phyloP scores from a whole-genome alignment of 78 protist species.

The Bodo saltans region DNA sequence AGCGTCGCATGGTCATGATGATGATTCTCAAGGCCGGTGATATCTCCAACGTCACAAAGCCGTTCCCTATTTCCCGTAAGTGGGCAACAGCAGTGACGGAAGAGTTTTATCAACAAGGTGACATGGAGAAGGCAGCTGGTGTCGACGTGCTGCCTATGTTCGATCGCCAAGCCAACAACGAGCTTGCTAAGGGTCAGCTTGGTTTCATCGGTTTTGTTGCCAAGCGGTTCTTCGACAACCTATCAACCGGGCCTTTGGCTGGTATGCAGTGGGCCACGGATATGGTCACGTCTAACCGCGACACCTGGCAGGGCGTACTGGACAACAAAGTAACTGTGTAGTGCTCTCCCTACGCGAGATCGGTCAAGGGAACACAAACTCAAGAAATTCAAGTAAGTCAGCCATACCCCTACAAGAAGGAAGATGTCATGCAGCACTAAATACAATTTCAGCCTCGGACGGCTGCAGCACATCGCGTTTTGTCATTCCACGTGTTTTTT shows the following conservation, averaged over 20 bases:
- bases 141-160: slow-evolving; percentile 40
- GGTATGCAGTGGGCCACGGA: background rate
- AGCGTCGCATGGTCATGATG: background rate
- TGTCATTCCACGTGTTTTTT: no score
- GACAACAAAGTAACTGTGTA: no score
- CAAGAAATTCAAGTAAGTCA: no score
- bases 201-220: slow-evolving; percentile 48
- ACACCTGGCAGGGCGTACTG: background rate
- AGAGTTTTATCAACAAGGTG: slow-evolving; percentile 61
- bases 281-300: background rate
- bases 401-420: no score
- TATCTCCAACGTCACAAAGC: slow-evolving; percentile 43
- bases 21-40: slow-evolving; percentile 50
- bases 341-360: no score
- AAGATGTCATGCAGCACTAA: no score
- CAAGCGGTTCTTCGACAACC: slow-evolving; percentile 19
- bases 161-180: slow-evolving; percentile 27
- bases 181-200: slow-evolving; percentile 37
- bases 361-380: no score
- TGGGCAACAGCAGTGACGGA: slow-evolving; percentile 45
- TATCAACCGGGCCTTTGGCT: background rate
- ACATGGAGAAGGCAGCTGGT: slow-evolving; percentile 25
- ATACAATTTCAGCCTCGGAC: no score
- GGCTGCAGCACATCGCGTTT: no score
- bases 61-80: background rate